phyloP scores from a whole-genome alignment of 495 filamentous ascomycete genomes.

The Penicillium roqueforti region DNA sequence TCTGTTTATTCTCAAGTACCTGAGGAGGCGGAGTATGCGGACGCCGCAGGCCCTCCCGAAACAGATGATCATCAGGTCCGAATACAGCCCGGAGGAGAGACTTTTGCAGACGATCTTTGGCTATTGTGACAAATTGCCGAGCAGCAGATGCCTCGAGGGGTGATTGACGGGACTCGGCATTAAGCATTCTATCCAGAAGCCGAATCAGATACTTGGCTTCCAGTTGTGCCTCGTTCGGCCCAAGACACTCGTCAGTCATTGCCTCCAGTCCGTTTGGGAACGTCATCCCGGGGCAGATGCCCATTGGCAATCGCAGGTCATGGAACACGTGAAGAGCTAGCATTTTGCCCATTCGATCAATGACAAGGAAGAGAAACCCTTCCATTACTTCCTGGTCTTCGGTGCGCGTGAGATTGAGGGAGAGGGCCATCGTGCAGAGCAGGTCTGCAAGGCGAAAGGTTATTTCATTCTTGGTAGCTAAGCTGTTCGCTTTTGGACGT shows the following conservation, averaged over 20 bases:
- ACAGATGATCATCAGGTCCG: constrained; percentile 27
- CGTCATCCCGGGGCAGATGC: constrained; percentile 22
- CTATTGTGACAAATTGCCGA: constrained; percentile 16
- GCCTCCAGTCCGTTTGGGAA: constrained; percentile 29
- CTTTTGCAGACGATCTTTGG: constrained; percentile 35
- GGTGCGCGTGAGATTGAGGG: constrained; percentile 20
- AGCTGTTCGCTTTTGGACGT: background rate
- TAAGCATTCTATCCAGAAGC: constrained; percentile 34
- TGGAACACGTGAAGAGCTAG: constrained; percentile 39
- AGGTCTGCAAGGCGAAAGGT: constrained; percentile 19
- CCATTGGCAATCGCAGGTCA: constrained; percentile 23
- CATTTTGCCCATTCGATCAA: constrained; percentile 35
- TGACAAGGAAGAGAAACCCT: constrained; percentile 34
- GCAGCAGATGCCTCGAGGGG: background rate
- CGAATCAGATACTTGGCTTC: constrained; percentile 37
- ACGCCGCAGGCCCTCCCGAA: constrained; percentile 22
- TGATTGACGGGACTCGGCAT: constrained; percentile 2
- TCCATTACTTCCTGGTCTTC: constrained; percentile 35
- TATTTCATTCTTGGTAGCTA: constrained; percentile 12
- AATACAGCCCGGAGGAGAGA: constrained; percentile 42
- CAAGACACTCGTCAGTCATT: constrained; percentile 19
- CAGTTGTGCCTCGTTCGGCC: constrained; percentile 17
- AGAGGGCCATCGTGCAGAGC: constrained; percentile 28
- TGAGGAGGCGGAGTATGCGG: constrained; percentile 22
- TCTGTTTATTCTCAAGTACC: constrained; percentile 5